Conservation (phyloP, 179 eudicot species). For the Pouteria campechiana region DNA sequence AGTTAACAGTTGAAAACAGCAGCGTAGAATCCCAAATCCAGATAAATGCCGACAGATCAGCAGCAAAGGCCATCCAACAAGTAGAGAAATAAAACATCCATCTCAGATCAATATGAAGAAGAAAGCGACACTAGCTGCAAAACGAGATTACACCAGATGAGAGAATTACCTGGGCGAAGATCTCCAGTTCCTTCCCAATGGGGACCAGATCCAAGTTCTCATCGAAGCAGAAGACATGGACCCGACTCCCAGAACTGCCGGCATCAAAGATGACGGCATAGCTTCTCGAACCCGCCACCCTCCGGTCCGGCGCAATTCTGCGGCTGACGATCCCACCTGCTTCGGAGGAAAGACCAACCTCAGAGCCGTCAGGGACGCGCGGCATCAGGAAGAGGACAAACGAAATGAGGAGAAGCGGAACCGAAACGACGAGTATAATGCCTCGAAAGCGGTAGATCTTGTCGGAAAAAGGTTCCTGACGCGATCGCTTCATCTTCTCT, state of each 20-base stretch:
- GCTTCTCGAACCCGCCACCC: constrained; percentile 1
- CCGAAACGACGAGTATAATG: constrained; percentile 39
- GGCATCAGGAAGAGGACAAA: constrained; percentile 59
- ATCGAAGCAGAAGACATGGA: constrained; percentile 82
- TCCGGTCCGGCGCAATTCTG: constrained; percentile 9
- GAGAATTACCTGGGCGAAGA: constrained; percentile 64
- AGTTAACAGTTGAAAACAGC: too few relatives aligned
- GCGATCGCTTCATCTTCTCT: constrained; percentile 50
- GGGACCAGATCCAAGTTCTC: constrained; percentile 64
- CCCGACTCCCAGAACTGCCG: constrained; percentile 88
- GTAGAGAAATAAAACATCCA: background rate
- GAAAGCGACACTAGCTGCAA: background rate
- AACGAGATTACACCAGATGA: too few relatives aligned
- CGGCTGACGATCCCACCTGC: constrained; percentile 9
- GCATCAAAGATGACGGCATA: constrained; percentile 91
- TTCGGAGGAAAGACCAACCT: constrained; percentile 1
- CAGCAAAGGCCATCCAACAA: background rate
- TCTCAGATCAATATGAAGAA: background rate
- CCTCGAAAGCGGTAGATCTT: constrained; percentile 50
- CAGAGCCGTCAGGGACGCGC: constrained; percentile 1
- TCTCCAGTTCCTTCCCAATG: constrained; percentile 78
- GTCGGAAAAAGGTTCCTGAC: constrained; percentile 39
- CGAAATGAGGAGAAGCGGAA: constrained; percentile 44
- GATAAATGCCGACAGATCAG: too few relatives aligned
- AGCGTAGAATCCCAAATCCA: too few relatives aligned